phyloP scores from a whole-genome alignment of 2,329 filamentous ascomycete genomes.

The Hymenoscyphus albidus region DNA sequence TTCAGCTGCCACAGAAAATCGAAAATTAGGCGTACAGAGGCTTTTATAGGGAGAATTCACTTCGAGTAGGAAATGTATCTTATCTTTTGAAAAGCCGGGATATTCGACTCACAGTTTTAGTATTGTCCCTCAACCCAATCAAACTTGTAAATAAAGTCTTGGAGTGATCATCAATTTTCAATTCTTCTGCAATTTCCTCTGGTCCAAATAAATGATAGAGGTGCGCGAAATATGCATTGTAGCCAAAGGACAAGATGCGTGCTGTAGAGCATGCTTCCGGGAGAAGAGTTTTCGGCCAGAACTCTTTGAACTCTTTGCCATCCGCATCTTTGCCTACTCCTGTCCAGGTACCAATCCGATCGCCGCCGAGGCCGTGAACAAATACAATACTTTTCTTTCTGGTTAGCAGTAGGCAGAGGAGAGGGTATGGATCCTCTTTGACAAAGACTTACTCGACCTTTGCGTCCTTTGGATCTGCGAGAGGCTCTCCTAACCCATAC shows the following conservation, averaged over 20 bases:
- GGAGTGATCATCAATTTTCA: constrained; percentile 4
- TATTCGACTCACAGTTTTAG: background rate
- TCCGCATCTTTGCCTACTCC: background rate
- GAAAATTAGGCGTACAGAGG: too few species aligned
- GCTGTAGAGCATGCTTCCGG: background rate
- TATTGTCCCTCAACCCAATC: background rate
- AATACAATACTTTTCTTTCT: constrained; percentile 1
- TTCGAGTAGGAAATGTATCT: background rate
- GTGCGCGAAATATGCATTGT: background rate
- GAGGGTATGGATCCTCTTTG: background rate
- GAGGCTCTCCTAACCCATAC: background rate
- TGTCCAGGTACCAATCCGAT: background rate
- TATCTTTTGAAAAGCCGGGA: background rate
- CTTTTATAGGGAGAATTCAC: background rate
- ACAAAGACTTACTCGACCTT: background rate
- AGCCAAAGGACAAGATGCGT: background rate
- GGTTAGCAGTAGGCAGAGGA: background rate
- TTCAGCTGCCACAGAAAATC: too few species aligned
- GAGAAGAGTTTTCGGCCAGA: constrained; percentile 1
- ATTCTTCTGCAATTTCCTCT: background rate
- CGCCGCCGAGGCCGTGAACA: background rate
- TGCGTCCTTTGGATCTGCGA: background rate
- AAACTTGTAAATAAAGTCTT: background rate
- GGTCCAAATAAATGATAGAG: constrained; percentile 2
- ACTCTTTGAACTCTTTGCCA: background rate